A percentile compares a stretch with the other conserved stretches of the same genome.
Evolutionary conservation across 345 rosid genomes (phyloP).

Genomic region (Cochlearia excelsa): DNA sequence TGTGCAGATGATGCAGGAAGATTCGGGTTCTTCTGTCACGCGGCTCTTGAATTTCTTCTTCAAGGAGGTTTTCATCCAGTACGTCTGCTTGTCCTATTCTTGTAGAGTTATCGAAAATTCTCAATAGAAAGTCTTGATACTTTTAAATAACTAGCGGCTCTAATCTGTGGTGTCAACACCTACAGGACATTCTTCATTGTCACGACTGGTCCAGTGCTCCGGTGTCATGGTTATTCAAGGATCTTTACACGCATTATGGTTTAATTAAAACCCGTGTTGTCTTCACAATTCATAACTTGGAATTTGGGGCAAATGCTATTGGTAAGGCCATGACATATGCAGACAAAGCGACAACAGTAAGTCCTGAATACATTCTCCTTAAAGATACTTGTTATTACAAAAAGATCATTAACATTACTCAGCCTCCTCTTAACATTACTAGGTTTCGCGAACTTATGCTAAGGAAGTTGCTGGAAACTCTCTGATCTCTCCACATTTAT

Average conservation of each 20-base stretch:
- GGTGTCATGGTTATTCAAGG: conserved; percentile 82
- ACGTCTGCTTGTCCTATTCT: conserved; percentile 26
- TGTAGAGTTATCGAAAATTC: conserved; percentile 1
- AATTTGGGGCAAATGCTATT: conserved; percentile 69
- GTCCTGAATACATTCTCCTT: conserved; percentile 22
- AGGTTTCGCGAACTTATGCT: conserved; percentile 82
- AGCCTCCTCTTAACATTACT: conserved; percentile 21
- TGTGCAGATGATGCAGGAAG: conserved; percentile 75
- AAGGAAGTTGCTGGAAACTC: conserved; percentile 84
- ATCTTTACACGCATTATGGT: conserved; percentile 68
- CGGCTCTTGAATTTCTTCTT: conserved; percentile 86
- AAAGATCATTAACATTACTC: neutral
- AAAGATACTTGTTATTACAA: neutral
- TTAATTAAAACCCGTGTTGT: conserved; percentile 77
- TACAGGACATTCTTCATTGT: conserved; percentile 93
- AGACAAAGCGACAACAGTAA: conserved; percentile 90
- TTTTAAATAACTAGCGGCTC: neutral
- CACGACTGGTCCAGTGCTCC: conserved; percentile 99
- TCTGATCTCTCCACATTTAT: conserved; percentile 61
- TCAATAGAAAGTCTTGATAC: neutral
- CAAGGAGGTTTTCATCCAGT: conserved; percentile 91
- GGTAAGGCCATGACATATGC: conserved; percentile 76
- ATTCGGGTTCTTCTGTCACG: conserved; percentile 89
- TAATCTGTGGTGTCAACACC: conserved; percentile 18
- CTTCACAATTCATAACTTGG: conserved; percentile 91